Percentiles rank a stretch among this genome's conserved stretches.
Conservation (phyloP, 2,329 filamentous ascomycete genomes). For the Pezizomycotina sp. region DNA sequence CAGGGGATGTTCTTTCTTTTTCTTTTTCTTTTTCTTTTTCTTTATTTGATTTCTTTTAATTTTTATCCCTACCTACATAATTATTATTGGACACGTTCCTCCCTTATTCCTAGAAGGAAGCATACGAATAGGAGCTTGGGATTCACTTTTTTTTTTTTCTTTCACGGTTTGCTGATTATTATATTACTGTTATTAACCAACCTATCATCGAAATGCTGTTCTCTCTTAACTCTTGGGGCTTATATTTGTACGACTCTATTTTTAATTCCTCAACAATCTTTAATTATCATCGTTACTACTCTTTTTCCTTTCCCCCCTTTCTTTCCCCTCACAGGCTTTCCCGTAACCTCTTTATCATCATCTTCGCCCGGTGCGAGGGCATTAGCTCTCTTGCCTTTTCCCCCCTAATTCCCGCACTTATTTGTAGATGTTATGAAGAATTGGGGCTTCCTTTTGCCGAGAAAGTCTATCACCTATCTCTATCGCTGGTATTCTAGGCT, state of each 20-base stretch:
- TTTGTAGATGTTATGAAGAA: too few species aligned
- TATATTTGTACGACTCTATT: conserved; percentile 4
- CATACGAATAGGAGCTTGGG: neutral
- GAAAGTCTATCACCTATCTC: too few species aligned
- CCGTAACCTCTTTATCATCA: too few species aligned
- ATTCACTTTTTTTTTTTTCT: conserved; percentile 4
- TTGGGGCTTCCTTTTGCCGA: too few species aligned
- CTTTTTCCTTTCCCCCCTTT: conserved; percentile 3
- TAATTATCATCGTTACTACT: conserved; percentile 6
- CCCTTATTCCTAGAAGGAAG: conserved; percentile 4
- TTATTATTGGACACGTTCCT: conserved; percentile 2
- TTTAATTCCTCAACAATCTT: conserved; percentile 6
- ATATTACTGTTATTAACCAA: conserved; percentile 17
- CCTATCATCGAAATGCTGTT: conserved; percentile 6
- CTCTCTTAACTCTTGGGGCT: conserved; percentile 2
- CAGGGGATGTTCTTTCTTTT: conserved; percentile 4
- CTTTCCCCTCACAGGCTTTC: conserved; percentile 2
- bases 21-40: conserved; percentile 9
- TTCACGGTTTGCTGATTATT: conserved; percentile 12
- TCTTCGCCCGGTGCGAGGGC: too few species aligned
- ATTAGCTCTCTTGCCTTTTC: too few species aligned
- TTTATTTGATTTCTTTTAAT: conserved; percentile 6
- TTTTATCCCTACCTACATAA: conserved; percentile 3
- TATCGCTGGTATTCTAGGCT: too few species aligned
- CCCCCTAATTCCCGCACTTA: too few species aligned